Evolutionary conservation across 169 alveolate genomes (phyloP).

Genomic region (Ichthyophthirius multifiliis): DNA sequence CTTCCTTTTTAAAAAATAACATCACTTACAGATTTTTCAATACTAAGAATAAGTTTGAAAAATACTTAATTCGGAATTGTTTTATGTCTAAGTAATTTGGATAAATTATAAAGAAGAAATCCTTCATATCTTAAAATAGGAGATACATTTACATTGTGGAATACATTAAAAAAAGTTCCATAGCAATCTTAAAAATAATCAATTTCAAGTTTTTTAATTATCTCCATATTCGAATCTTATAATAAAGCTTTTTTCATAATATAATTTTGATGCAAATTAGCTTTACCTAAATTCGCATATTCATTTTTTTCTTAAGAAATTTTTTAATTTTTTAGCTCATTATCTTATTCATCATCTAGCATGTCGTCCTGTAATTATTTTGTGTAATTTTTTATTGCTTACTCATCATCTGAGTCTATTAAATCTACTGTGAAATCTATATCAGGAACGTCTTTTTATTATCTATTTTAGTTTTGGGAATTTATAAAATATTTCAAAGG

Average conservation of each 20-base stretch:
- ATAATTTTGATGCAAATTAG: not conserved
- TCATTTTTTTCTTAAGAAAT: not conserved
- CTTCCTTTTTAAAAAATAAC: conserved; percentile 14
- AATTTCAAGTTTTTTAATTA: conserved; percentile 5
- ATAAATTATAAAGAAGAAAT: not conserved
- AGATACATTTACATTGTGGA: not conserved
- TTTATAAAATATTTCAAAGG: no score
- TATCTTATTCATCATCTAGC: not conserved
- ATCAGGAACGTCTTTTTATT: no score
- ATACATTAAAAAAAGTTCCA: conserved; percentile 10
- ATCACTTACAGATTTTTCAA: not conserved
- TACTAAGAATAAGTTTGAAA: not conserved
- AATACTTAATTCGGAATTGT: not conserved
- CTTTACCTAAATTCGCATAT: not conserved
- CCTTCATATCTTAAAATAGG: not conserved
- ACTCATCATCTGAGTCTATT: not conserved
- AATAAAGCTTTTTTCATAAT: conserved; percentile 18
- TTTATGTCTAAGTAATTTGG: not conserved
- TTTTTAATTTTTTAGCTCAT: not conserved
- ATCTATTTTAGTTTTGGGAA: not conserved
- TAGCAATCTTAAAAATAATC: not conserved
- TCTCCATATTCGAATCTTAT: not conserved
- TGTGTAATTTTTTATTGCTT: not conserved
- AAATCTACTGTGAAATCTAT: not conserved
- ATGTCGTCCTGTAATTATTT: not conserved